These are phyloP conservation scores for Micractinium conductrix DNA, from an alignment of 139 green algal genomes.

Conservation along the genomic window DNA sequence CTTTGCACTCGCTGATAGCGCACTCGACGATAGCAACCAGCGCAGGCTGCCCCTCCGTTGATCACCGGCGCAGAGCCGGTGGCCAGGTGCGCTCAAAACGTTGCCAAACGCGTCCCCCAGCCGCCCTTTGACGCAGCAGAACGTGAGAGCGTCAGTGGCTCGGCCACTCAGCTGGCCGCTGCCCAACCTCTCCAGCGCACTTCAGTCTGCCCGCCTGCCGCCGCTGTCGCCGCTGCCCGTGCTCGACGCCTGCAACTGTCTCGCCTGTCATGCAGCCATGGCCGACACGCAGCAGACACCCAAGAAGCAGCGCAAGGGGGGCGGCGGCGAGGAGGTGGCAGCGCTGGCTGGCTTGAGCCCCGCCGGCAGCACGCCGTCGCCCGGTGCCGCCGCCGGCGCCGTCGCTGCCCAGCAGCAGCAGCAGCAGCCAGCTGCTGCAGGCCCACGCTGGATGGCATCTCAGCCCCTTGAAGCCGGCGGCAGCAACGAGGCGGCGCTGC, in stretches of 20 bases:
- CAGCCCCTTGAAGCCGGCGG: background rate
- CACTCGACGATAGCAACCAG: too few relatives aligned
- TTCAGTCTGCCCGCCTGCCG: background rate
- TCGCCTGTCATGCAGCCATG: background rate
- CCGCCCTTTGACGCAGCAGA: background rate
- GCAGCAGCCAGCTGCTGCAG: too few relatives aligned
- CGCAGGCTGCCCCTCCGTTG: too few relatives aligned
- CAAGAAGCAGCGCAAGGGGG: slow-evolving; percentile 8
- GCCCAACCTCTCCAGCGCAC: too few relatives aligned
- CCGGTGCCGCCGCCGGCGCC: too few relatives aligned
- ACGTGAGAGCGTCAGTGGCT: background rate
- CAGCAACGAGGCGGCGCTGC: too few relatives aligned
- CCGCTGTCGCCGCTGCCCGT: too few relatives aligned
- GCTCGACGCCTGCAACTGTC: background rate
- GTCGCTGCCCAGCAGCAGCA: background rate
- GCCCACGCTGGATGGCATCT: too few relatives aligned
- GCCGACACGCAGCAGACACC: background rate
- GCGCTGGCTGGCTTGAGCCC: background rate
- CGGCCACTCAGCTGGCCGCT: background rate
- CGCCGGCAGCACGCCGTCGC: background rate
- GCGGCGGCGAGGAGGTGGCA: background rate
- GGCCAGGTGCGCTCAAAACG: too few relatives aligned
- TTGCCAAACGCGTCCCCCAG: too few relatives aligned
- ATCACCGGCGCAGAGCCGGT: too few relatives aligned
- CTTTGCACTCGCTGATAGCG: too few relatives aligned